Base-by-base conservation (phyloP, 2,329 filamentous ascomycete genomes). In the Venturia oleaginea region DNA sequence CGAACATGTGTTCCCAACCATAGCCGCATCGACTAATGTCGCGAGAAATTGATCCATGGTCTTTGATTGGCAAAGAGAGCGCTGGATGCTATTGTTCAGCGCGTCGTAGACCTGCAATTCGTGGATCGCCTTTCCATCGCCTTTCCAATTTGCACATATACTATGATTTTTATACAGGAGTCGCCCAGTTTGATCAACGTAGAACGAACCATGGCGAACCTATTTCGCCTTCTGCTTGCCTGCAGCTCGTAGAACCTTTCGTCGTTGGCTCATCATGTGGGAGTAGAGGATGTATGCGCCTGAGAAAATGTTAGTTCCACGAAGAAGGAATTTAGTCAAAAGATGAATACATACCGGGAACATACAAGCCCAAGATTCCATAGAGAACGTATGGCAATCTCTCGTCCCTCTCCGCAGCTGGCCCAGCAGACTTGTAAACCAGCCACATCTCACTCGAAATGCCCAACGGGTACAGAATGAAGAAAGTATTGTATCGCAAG, bases 241-340 rank as follows among this genome's bases (percentile, higher is more conserved):
- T 72, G 86, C 84, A 48, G 81, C 83, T 64, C 85, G 84, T 79
- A 91, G 80, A 63, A 93, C 85, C 83, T 91, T 96, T 69, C 85
- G 83, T 70, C 93, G 83, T 82, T 99, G 94, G 67, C 83, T 82
- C 81, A 97, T 90, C 94, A 99, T 97, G 77, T 99, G 90, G 27
- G 90, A 91, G 74, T 94, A 97, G 65, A 97, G 78, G 64, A 95
- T 83, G 71, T 94, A 96, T 4, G 90, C 84, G 72, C 79, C 91
- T 88, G 66, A 65, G 51, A 64, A 32, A 70, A 69, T 32, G 64
- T 73, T 66, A 72, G 67, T 62, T 27, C 61, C 42, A 27, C 34
- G 55, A 32, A 42, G 54, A 59, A 48, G 32, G 34, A 32, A 37
- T 54, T 51, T 63, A 11, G 17, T 40, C 0, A 24, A 38, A 57